Conservation (phyloP, 805 yeast species). For the Wickerhamiella alocasiicola region DNA sequence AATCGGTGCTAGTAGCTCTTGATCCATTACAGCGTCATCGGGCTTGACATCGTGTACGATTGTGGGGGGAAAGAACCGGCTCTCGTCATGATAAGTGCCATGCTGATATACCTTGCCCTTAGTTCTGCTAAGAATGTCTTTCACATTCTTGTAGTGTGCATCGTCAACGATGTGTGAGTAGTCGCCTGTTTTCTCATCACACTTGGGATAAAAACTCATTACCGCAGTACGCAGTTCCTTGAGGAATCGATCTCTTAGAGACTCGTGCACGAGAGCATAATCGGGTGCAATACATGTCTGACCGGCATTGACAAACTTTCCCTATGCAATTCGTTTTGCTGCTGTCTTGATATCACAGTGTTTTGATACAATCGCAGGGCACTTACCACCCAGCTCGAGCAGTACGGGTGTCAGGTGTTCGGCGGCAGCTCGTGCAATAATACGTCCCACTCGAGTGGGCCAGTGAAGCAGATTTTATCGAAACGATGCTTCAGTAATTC, state of each 20-base stretch:
- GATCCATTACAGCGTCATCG: conserved; percentile 59
- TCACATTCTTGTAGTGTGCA: conserved; percentile 39
- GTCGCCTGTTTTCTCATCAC: conserved; percentile 28
- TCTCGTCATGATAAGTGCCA: conserved; percentile 25
- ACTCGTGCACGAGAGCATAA: conserved; percentile 56
- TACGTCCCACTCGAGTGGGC: conserved; percentile 62
- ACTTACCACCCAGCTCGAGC: conserved; percentile 85
- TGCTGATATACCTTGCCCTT: conserved; percentile 22
- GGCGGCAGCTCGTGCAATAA: conserved; percentile 74
- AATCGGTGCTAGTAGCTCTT: conserved; percentile 77
- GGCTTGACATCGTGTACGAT: conserved; percentile 49
- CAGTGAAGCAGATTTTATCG: conserved; percentile 81
- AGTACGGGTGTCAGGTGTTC: conserved; percentile 66
- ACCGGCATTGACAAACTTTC: conserved; percentile 68
- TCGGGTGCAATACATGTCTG: conserved; percentile 89
- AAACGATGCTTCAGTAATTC: conserved; percentile 48
- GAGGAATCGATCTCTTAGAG: conserved; percentile 41
- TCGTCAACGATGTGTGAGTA: conserved; percentile 54
- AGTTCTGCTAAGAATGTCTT: conserved; percentile 29
- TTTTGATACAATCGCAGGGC: conserved; percentile 63
- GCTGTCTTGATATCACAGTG: conserved; percentile 31
- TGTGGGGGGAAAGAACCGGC: conserved; percentile 59
- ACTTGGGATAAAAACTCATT: conserved; percentile 35
- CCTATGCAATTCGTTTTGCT: conserved; percentile 64
- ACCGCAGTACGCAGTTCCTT: conserved; percentile 31